Evolutionary conservation across 192 early-diverging fungal genomes (phyloP).

Genomic region (Linnemannia schmuckeri): DNA sequence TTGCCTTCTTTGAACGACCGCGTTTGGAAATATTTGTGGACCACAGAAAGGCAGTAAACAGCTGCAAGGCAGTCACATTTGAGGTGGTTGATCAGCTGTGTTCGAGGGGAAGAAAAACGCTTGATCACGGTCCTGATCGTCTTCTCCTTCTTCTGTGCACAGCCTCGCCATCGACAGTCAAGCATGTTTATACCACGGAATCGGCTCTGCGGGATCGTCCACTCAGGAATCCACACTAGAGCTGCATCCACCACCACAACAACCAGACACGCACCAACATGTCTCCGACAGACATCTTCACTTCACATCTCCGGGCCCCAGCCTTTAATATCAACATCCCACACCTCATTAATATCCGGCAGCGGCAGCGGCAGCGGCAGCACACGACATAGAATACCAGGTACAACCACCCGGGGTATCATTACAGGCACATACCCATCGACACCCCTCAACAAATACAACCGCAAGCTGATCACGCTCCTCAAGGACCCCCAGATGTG

Average conservation of each 20-base stretch:
- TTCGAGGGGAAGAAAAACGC: not conserved
- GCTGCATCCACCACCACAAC: not conserved
- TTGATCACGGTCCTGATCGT: not conserved
- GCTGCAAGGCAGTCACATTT: not conserved
- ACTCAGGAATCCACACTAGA: not conserved
- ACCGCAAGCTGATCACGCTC: conserved; percentile 19
- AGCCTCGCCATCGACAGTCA: not conserved
- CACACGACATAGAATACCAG: not conserved
- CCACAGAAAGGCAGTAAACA: not conserved
- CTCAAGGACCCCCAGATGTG: conserved; percentile 16
- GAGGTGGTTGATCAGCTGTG: not conserved
- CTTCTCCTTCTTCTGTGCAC: not conserved
- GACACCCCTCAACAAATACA: conserved; percentile 23
- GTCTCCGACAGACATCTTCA: not conserved
- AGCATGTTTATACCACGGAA: conserved; percentile 3
- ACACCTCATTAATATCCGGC: not conserved
- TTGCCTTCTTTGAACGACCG: not conserved
- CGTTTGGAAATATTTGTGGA: not conserved
- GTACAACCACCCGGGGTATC: conserved; percentile 5
- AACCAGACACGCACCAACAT: not conserved
- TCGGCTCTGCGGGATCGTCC: conserved; percentile 1
- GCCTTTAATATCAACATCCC: not conserved
- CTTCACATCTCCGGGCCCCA: not conserved
- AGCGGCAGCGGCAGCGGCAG: not conserved
- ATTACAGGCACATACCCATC: conserved; percentile 47